phyloP scores from a whole-genome alignment of 805 yeast genomes.

The Suhomyces sp. region DNA sequence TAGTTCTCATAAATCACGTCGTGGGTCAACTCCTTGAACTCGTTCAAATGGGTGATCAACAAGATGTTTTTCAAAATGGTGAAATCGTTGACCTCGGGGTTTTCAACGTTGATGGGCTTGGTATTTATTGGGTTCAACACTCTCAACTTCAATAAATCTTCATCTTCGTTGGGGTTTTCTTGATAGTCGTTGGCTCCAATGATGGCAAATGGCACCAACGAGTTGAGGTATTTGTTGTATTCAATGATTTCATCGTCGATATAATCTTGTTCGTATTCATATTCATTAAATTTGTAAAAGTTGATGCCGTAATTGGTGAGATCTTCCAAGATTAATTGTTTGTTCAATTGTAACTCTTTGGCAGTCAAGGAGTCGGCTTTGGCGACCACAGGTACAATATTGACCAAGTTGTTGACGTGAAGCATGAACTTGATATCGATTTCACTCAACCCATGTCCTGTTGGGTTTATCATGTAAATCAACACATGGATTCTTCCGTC shows the following conservation, averaged over 20 bases:
- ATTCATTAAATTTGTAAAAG: constrained; percentile 66
- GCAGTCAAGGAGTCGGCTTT: constrained; percentile 44
- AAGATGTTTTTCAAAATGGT: constrained; percentile 74
- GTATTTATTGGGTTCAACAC: constrained; percentile 48
- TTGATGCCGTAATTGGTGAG: constrained; percentile 68
- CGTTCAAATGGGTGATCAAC: constrained; percentile 80
- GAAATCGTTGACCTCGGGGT: constrained; percentile 77
- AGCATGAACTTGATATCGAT: constrained; percentile 42
- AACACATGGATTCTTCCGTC: constrained; percentile 77
- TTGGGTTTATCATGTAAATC: constrained; percentile 44
- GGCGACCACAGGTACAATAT: constrained; percentile 42
- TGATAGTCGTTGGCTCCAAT: constrained; percentile 67
- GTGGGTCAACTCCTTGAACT: constrained; percentile 84
- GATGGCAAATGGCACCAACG: constrained; percentile 63
- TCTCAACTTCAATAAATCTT: constrained; percentile 51
- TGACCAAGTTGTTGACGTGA: constrained; percentile 41
- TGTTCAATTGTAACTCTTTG: constrained; percentile 58
- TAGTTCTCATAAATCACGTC: constrained; percentile 84
- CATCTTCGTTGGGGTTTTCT: constrained; percentile 35
- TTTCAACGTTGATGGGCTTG: constrained; percentile 57
- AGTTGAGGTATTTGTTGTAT: constrained; percentile 62
- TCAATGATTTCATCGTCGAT: constrained; percentile 63
- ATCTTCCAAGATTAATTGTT: constrained; percentile 72
- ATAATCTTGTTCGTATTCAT: constrained; percentile 49
- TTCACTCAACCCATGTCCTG: constrained; percentile 44